Percentiles rank a stretch among this genome's conserved stretches.
Evolutionary conservation across 441 rosid genomes (phyloP).

Genomic region (Populus hybrid): DNA sequence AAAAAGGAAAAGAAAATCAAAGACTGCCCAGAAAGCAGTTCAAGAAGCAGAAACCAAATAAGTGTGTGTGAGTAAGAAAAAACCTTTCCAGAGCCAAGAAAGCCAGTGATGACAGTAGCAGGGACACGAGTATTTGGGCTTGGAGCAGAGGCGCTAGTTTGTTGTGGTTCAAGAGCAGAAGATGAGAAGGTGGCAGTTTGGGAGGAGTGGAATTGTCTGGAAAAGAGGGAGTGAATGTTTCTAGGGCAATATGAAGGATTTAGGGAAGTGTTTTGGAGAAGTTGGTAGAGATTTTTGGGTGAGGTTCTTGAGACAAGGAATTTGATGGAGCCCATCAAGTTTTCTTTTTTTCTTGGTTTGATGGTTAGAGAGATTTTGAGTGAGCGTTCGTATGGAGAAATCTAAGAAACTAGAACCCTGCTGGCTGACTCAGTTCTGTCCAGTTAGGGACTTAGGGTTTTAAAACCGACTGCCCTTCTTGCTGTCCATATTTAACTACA

Average conservation of each 20-base stretch:
- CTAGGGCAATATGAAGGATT: slow-evolving; percentile 9
- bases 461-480: no score
- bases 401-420: no score
- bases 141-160: slow-evolving; percentile 16
- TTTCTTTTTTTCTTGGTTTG: background rate
- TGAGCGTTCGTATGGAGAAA: background rate
- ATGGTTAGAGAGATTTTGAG: background rate
- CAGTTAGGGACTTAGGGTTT: no score
- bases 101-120: slow-evolving; percentile 69
- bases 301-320: slow-evolving; percentile 27
- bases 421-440: no score
- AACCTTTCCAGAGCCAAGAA: slow-evolving; percentile 75
- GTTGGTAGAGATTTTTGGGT: slow-evolving; percentile 11
- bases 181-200: slow-evolving; percentile 12
- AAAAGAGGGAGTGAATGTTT: slow-evolving; percentile 18
- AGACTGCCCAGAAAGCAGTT: background rate
- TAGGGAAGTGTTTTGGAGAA: slow-evolving; percentile 16
- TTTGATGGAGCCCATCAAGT: slow-evolving; percentile 22
- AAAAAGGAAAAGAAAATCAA: background rate
- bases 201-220: slow-evolving; percentile 3
- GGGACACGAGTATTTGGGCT: slow-evolving; percentile 45
- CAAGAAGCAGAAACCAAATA: background rate
- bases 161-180: slow-evolving; percentile 5
- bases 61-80: background rate
- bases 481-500: no score